Evolutionary conservation across 1,284 basidiomycete genomes (phyloP).

Genomic region (Anthracocystis panici-leucophaei): DNA sequence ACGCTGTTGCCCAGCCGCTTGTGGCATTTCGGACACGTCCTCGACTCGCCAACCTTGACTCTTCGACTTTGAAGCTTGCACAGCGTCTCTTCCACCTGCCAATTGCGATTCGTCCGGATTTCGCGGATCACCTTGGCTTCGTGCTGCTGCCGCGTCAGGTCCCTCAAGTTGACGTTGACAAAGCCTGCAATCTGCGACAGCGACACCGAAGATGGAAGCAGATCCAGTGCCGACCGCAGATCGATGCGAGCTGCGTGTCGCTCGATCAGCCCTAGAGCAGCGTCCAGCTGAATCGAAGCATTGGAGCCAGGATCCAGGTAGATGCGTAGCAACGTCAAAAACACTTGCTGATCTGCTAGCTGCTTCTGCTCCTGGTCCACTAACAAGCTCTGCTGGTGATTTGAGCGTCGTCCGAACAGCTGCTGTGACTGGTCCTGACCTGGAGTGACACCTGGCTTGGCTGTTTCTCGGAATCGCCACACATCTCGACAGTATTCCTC

Average conservation of each 20-base stretch:
- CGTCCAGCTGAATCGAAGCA: constrained; percentile 67
- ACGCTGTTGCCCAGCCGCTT: constrained; percentile 94
- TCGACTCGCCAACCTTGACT: constrained; percentile 88
- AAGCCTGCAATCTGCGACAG: constrained; percentile 84
- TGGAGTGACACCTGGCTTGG: background rate
- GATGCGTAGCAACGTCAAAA: constrained; percentile 84
- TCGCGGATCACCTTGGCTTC: constrained; percentile 74
- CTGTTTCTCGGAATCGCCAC: constrained; percentile 33
- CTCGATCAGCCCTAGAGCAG: constrained; percentile 85
- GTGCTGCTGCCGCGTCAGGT: constrained; percentile 38
- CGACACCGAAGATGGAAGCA: constrained; percentile 88
- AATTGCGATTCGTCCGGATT: constrained; percentile 78
- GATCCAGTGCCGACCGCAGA: constrained; percentile 80
- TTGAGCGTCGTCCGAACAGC: constrained; percentile 14
- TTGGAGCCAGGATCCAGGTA: constrained; percentile 76
- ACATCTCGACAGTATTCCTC: constrained; percentile 75
- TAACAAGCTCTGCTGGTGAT: constrained; percentile 42
- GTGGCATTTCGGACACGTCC: constrained; percentile 92
- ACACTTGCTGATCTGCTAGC: constrained; percentile 73
- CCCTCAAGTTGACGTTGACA: constrained; percentile 55
- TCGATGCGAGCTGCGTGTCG: constrained; percentile 85
- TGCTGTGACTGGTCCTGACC: constrained; percentile 8
- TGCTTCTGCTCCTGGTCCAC: constrained; percentile 42
- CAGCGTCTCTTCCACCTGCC: constrained; percentile 79
- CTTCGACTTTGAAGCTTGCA: constrained; percentile 81